phyloP scores from a whole-genome alignment of 2,329 filamentous ascomycete species.

The Sarocladium brachiariae region DNA sequence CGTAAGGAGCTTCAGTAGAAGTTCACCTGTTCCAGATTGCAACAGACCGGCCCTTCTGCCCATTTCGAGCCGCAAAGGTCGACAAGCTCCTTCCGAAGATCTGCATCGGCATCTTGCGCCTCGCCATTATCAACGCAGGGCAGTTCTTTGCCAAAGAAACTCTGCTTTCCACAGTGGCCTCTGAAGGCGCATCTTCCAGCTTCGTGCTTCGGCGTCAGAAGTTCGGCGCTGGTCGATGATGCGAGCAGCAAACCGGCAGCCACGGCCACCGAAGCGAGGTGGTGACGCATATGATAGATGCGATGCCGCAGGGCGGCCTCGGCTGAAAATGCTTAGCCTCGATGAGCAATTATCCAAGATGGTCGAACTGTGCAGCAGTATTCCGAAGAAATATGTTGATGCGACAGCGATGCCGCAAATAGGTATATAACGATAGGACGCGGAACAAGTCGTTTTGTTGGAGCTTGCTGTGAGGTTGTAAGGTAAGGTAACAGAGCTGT shows the following conservation, averaged over 20 bases:
- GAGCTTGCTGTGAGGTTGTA: neutral
- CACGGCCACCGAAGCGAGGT: slow-evolving; percentile 24
- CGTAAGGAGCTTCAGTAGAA: no score
- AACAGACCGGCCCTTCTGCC: slow-evolving; percentile 79
- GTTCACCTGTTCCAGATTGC: slow-evolving; percentile 73
- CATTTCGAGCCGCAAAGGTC: slow-evolving; percentile 83
- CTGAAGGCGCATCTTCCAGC: slow-evolving; percentile 83
- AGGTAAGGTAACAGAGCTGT: neutral
- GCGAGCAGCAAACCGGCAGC: slow-evolving; percentile 23
- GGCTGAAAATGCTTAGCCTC: neutral
- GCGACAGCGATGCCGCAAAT: neutral
- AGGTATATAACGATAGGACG: neutral
- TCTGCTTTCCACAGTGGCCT: slow-evolving; percentile 84
- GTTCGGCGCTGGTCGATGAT: slow-evolving; percentile 20
- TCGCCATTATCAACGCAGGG: slow-evolving; percentile 88
- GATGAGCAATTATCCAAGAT: neutral
- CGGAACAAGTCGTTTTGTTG: neutral
- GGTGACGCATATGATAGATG: slow-evolving; percentile 24
- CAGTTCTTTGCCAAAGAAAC: slow-evolving; percentile 81
- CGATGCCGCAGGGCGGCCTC: slow-evolving; percentile 4
- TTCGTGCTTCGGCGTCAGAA: slow-evolving; percentile 63
- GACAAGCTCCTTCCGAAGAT: slow-evolving; percentile 70
- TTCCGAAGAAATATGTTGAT: neutral
- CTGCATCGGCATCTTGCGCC: slow-evolving; percentile 66
- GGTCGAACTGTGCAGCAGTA: neutral